Conservation (phyloP, 73 alveolate genomes). For the Paramecium sexaurelia region DNA sequence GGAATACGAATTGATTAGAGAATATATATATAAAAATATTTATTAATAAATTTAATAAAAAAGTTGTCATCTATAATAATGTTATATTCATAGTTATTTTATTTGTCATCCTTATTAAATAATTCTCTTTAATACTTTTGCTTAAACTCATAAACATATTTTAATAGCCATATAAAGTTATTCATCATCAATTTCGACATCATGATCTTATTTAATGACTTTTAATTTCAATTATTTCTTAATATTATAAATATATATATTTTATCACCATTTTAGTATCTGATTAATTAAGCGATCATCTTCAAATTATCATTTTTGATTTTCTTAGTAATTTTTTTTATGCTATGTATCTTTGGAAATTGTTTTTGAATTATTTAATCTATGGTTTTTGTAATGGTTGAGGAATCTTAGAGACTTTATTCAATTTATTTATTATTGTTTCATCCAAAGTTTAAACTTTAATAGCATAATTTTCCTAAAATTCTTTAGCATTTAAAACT, state of each 20-base stretch:
- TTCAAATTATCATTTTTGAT: conserved; percentile 31
- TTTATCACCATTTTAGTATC: conserved; percentile 1
- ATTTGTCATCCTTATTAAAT: neutral
- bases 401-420: neutral
- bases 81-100: neutral
- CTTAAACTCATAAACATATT: conserved; percentile 23
- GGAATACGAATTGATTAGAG: too few species aligned
- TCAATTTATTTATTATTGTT: neutral
- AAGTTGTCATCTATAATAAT: neutral
- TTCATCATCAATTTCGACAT: conserved; percentile 46
- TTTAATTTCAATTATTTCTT: conserved; percentile 2
- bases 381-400: neutral
- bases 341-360: conserved; percentile 5
- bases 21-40: neutral
- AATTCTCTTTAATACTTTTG: conserved; percentile 3
- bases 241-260: conserved; percentile 14
- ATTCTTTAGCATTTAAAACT: too few species aligned
- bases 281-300: conserved; percentile 1
- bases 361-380: neutral
- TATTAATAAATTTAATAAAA: neutral
- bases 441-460: too few species aligned
- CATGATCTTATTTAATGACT: neutral
- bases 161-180: neutral
- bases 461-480: too few species aligned
- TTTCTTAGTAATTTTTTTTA: neutral